Base-by-base conservation (phyloP, 306 rosid genomes). In the Pyrus betulifolia region DNA sequence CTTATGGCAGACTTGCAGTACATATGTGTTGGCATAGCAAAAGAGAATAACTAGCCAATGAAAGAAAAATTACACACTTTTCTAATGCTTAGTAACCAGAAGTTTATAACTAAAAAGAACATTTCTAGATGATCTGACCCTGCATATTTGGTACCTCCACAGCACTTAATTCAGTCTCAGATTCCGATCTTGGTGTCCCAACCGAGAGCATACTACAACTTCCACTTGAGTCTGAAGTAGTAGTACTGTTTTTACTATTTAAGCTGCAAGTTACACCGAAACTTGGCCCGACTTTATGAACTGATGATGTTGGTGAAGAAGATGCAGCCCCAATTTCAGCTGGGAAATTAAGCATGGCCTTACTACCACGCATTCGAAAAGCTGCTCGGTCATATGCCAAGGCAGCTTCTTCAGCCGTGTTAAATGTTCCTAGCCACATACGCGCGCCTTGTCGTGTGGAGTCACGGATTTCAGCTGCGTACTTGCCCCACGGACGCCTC, bases 401-500 rank as follows among this genome's bases (percentile, higher is more conserved):
- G 71, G 98, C 98, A 18, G 97, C 98, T 27, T 91, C 97, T 77
- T 93, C 98, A 0, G 98, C 98, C 0, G 98, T 93, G 42, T 75
- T 84, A 70, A 93, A 93, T 0, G 98, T 93, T 18, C 98, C 98
- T 9, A 93, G 92, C 98, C 98, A 93, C 17, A 91, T 42, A 28
- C 98, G 91, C 0, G 88, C 88, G 33, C 98, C 96, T 0, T 88
- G 93, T 4, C 96, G 84, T 0, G 90, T 58, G 1, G 98, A 89
- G 86, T 93, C 98, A 0, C 98, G 93, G 61, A 93, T 93, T 88
- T 93, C 98, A 4, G 98, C 97, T 0, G 98, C 98, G 44, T 86
- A 93, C 67, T 93, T 93, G 21, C 98, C 98, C 98, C 98, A 93
- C 0, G 98, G 98, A 2, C 98, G 87, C 11, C 89, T 85, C 74